phyloP scores from a whole-genome alignment of 2,329 filamentous ascomycete species.

The Sporothrix variecibatus region DNA sequence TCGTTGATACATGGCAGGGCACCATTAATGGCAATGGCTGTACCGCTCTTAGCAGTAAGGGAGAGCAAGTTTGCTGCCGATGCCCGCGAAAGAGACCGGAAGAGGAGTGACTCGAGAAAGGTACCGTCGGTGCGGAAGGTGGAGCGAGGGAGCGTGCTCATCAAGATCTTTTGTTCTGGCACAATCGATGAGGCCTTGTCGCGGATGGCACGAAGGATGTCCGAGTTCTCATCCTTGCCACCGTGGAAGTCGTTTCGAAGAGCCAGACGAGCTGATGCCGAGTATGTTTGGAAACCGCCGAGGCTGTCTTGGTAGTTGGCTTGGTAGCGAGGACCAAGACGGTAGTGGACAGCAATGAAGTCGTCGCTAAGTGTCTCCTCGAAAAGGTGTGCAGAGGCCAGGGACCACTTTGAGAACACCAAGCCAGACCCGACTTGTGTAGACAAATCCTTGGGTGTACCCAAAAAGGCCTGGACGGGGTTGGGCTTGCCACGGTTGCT shows the following conservation, averaged over 20 bases:
- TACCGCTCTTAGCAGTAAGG: conserved; percentile 71
- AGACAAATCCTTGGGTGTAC: conserved; percentile 86
- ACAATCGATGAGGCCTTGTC: conserved; percentile 80
- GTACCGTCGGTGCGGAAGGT: conserved; percentile 80
- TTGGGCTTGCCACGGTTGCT: conserved; percentile 53
- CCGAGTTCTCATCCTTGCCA: conserved; percentile 86
- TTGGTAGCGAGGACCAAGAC: conserved; percentile 85
- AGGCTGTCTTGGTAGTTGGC: conserved; percentile 97
- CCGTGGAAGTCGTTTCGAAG: conserved; percentile 90
- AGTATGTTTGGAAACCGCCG: conserved; percentile 94
- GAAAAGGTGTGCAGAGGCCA: conserved; percentile 87
- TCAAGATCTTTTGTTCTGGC: conserved; percentile 75
- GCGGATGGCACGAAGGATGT: conserved; percentile 86
- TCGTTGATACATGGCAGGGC: conserved; percentile 86
- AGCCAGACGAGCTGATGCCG: conserved; percentile 86
- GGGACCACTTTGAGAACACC: conserved; percentile 78
- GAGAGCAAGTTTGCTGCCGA: conserved; percentile 69
- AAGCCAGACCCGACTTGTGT: conserved; percentile 71
- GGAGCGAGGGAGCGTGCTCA: conserved; percentile 80
- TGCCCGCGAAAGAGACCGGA: conserved; percentile 73
- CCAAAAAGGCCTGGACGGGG: conserved; percentile 87
- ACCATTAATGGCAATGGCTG: conserved; percentile 82
- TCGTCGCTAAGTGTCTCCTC: conserved; percentile 89
- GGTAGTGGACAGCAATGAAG: conserved; percentile 84
- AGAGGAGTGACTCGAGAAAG: conserved; percentile 74